Evolutionary conservation across 345 rosid genomes (phyloP).

Genomic region (Citrus medica): DNA sequence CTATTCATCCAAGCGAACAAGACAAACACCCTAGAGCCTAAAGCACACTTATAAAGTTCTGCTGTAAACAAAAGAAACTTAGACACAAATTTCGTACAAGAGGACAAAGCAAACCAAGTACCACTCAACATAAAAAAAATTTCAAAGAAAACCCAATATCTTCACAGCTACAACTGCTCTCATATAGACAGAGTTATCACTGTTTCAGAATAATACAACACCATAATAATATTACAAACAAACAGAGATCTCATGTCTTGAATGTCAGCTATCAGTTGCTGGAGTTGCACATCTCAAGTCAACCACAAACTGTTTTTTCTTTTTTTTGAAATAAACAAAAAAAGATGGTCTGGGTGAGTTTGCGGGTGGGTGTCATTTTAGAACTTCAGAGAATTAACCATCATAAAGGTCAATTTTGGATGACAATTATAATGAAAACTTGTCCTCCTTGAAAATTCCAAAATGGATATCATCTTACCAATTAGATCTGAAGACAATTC

Average conservation of each 20-base stretch:
- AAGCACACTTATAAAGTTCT: background rate
- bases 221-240: background rate
- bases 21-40: background rate
- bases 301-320: too few species aligned
- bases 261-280: background rate
- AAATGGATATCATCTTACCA: too few species aligned
- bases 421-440: background rate
- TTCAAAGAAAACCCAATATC: background rate
- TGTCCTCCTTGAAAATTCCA: too few species aligned
- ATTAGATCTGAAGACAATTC: background rate
- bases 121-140: background rate
- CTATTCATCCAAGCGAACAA: background rate
- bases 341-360: background rate
- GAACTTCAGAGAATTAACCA: background rate
- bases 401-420: background rate
- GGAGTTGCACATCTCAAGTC: too few species aligned
- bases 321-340: too few species aligned
- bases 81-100: too few species aligned
- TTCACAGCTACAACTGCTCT: background rate
- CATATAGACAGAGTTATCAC: background rate
- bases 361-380: background rate
- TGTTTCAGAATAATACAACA: background rate
- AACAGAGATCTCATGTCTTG: background rate
- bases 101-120: too few species aligned
- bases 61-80: background rate